These are phyloP conservation scores for Podosphaera fusca DNA, from an alignment of 2,329 filamentous ascomycete species.

Conservation along the genomic window DNA sequence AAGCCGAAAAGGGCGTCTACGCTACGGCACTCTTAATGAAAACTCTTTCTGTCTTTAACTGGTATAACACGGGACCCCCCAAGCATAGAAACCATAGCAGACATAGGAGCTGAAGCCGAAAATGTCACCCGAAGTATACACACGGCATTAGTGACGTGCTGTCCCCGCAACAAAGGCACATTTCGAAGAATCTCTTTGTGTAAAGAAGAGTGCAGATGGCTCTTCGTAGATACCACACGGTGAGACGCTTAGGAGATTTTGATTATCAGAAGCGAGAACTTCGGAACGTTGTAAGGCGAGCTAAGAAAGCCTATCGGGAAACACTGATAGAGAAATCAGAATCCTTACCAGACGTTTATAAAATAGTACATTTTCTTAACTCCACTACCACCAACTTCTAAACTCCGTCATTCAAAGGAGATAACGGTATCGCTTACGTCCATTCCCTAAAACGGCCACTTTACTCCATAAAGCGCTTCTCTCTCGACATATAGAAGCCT, in stretches of 20 bases:
- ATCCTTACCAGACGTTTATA: neutral
- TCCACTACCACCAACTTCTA: neutral
- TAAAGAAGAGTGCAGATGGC: neutral
- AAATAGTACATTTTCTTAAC: neutral
- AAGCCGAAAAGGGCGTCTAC: neutral
- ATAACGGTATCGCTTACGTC: neutral
- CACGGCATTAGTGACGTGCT: neutral
- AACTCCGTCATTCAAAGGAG: neutral
- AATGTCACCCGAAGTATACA: neutral
- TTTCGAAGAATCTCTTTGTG: neutral
- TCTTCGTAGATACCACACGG: neutral
- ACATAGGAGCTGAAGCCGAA: neutral
- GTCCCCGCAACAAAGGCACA: neutral
- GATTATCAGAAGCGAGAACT: neutral
- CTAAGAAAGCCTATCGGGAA: neutral
- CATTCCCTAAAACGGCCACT: neutral
- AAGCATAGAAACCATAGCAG: neutral
- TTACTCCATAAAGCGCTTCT: neutral
- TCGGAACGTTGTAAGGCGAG: neutral
- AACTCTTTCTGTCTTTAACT: neutral
- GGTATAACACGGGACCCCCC: neutral
- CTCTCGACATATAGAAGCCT: neutral
- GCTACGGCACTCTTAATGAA: neutral
- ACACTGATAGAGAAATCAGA: neutral
- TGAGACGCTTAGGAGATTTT: neutral